A percentile compares a stretch with the other conserved stretches of the same genome.
Conservation (phyloP, 2,329 filamentous ascomycete species). For the Zasmidium citrigriseum region DNA sequence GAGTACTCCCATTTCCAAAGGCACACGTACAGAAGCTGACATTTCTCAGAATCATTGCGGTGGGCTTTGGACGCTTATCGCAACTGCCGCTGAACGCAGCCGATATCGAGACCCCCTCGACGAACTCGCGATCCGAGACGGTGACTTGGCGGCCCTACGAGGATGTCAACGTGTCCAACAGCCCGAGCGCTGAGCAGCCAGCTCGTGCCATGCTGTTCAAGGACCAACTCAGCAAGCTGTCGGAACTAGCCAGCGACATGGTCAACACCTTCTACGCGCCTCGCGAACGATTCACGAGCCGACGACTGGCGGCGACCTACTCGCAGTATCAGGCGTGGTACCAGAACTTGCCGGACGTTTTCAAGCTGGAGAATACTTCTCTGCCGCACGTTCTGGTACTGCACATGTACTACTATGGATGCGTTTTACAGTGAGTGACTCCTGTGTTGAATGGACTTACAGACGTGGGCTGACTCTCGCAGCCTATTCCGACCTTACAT, state of each 20-base stretch:
- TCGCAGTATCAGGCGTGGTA: slow-evolving; percentile 73
- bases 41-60: slow-evolving; percentile 42
- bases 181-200: slow-evolving; percentile 68
- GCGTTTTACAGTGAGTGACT: slow-evolving; percentile 60
- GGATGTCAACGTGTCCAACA: slow-evolving; percentile 39
- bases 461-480: slow-evolving; percentile 65
- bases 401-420: slow-evolving; percentile 40
- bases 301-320: slow-evolving; percentile 64
- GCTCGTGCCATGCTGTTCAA: slow-evolving; percentile 52
- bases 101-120: slow-evolving; percentile 48
- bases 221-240: slow-evolving; percentile 66
- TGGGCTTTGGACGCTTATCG: slow-evolving; percentile 50
- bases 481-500: slow-evolving; percentile 74
- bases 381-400: slow-evolving; percentile 72
- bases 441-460: not conserved
- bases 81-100: slow-evolving; percentile 52
- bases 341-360: slow-evolving; percentile 62
- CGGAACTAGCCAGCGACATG: slow-evolving; percentile 71
- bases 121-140: slow-evolving; percentile 34
- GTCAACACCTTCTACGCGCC: slow-evolving; percentile 73
- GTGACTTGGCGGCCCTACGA: slow-evolving; percentile 40
- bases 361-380: slow-evolving; percentile 67
- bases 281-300: slow-evolving; percentile 63
- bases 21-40: slow-evolving; percentile 13
- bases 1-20: slow-evolving; percentile 23